A percentile compares a stretch with the other conserved stretches of the same genome.
These are phyloP conservation scores for Pachysolen tannophilus DNA, from an alignment of 805 yeast genomes.

Conservation along the genomic window DNA sequence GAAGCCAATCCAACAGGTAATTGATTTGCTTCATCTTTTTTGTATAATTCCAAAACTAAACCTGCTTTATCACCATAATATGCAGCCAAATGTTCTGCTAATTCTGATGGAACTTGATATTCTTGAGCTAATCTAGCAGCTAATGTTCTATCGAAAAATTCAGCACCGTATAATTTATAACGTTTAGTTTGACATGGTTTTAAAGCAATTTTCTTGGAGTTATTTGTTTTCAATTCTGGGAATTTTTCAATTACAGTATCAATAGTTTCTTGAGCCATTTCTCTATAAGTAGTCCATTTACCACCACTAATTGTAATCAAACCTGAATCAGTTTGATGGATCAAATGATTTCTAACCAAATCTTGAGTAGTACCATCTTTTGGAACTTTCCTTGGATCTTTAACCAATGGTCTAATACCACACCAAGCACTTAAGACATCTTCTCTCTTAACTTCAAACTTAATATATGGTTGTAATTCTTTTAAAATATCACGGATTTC, in stretches of 20 bases:
- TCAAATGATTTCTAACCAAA: conserved; percentile 82
- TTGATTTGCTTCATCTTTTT: conserved; percentile 43
- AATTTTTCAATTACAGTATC: conserved; percentile 53
- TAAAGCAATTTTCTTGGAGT: conserved; percentile 12
- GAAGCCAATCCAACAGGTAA: conserved; percentile 59
- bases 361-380: conserved; percentile 63
- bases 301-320: conserved; percentile 92
- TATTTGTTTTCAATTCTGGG: conserved; percentile 22
- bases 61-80: conserved; percentile 92
- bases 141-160: conserved; percentile 65
- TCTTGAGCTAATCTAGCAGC: conserved; percentile 75
- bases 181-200: conserved; percentile 45
- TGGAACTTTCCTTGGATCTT: conserved; percentile 59
- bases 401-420: conserved; percentile 91
- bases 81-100: conserved; percentile 75
- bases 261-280: conserved; percentile 94
- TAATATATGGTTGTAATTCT: conserved; percentile 85
- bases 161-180: conserved; percentile 69
- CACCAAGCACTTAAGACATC: conserved; percentile 96
- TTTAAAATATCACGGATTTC: conserved; percentile 82
- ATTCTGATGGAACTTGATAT: conserved; percentile 59
- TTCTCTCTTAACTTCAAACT: conserved; percentile 79
- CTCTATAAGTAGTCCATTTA: conserved; percentile 97
- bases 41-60: conserved; percentile 52
- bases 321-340: conserved; percentile 56